These are phyloP conservation scores for Raddia guianensis DNA, from an alignment of 176 grass and related monocot genomes.

Conservation along the genomic window DNA sequence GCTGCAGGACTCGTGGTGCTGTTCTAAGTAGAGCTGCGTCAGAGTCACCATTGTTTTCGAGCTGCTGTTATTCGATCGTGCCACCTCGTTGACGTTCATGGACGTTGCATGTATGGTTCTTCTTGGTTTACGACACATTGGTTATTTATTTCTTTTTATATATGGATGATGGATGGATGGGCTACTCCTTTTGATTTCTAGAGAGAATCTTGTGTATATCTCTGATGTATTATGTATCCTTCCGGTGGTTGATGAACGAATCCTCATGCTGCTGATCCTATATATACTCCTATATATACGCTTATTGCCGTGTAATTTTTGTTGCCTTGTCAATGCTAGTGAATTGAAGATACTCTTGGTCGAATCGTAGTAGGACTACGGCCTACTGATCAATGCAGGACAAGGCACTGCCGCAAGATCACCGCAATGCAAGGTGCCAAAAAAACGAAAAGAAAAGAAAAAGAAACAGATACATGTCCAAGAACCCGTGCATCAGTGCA, in stretches of 20 bases:
- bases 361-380: background rate
- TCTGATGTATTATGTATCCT: background rate
- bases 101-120: slow-evolving; percentile 33
- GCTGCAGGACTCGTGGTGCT: slow-evolving; percentile 43
- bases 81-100: background rate
- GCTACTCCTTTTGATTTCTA: background rate
- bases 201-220: background rate
- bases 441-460: background rate
- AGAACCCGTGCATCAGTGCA: background rate
- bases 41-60: slow-evolving; percentile 13
- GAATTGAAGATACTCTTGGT: too few species aligned
- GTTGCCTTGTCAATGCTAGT: background rate
- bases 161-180: background rate
- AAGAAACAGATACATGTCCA: background rate
- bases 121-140: slow-evolving; percentile 52
- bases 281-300: background rate
- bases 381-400: background rate
- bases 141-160: slow-evolving; percentile 39
- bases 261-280: background rate
- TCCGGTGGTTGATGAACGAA: background rate
- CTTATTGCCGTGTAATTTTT: background rate
- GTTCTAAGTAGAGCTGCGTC: slow-evolving; percentile 42
- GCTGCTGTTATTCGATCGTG: slow-evolving; percentile 21
- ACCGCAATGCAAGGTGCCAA: background rate
- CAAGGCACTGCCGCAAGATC: too few species aligned